Conservation (phyloP, 192 early-diverging fungal species). For the Chytriomyces sp. region DNA sequence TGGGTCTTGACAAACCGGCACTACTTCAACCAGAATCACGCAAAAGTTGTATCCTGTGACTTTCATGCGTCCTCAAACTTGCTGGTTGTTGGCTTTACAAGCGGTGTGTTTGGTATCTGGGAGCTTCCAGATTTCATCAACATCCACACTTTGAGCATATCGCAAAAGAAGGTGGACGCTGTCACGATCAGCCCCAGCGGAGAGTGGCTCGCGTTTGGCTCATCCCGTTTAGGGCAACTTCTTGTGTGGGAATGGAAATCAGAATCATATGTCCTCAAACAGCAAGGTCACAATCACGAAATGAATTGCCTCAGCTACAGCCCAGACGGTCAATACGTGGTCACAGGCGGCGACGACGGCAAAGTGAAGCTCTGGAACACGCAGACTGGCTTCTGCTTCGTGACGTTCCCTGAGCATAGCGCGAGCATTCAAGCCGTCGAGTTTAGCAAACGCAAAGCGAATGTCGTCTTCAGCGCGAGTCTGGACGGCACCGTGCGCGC, state of each 20-base stretch:
- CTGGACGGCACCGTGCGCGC: constrained; percentile 99
- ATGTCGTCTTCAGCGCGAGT: constrained; percentile 91
- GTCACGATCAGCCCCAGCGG: constrained; percentile 86
- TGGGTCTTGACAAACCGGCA: constrained; percentile 48
- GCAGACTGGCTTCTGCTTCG: constrained; percentile 93
- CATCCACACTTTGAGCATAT: constrained; percentile 94
- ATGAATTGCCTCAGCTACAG: constrained; percentile 90
- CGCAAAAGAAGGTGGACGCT: constrained; percentile 88
- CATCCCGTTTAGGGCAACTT: constrained; percentile 87
- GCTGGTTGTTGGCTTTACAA: constrained; percentile 87
- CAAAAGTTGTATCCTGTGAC: constrained; percentile 75
- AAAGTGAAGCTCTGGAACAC: constrained; percentile 99
- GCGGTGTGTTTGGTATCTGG: constrained; percentile 98
- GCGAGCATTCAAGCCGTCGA: constrained; percentile 80
- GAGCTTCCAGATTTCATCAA: constrained; percentile 92
- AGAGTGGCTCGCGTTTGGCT: constrained; percentile 98
- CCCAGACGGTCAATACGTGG: constrained; percentile 89
- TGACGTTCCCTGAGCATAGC: constrained; percentile 95
- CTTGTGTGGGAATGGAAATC: constrained; percentile 99
- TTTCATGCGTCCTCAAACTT: constrained; percentile 75
- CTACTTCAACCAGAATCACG: constrained; percentile 79
- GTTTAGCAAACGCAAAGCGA: constrained; percentile 86
- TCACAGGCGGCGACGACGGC: constrained; percentile 94
- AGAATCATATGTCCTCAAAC: constrained; percentile 97
- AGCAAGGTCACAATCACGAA: constrained; percentile 97